phyloP scores from a whole-genome alignment of 208 protist genomes.

The Novymonas esmeraldas region DNA sequence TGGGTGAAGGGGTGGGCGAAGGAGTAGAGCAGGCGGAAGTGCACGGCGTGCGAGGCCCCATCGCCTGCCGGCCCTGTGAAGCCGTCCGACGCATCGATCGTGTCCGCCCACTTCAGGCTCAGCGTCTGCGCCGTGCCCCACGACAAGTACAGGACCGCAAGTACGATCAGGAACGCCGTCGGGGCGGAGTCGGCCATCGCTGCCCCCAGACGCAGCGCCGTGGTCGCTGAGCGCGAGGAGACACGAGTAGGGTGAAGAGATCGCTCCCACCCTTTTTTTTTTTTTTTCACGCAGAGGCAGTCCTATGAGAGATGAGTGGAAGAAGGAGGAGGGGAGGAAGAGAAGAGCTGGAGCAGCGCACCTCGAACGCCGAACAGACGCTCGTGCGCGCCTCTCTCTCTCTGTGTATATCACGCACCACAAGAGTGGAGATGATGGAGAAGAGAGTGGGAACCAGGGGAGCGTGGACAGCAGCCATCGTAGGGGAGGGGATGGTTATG shows the following conservation, averaged over 20 bases:
- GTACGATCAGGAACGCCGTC: constrained; percentile 1
- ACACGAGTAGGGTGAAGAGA: background rate
- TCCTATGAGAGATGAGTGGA: too few species aligned
- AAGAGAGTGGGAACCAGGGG: too few species aligned
- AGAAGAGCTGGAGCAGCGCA: too few species aligned
- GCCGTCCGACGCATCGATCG: constrained; percentile 37
- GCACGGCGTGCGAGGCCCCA: background rate
- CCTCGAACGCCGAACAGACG: too few species aligned
- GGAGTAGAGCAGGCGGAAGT: constrained; percentile 38
- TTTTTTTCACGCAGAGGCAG: too few species aligned
- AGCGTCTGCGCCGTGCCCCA: constrained; percentile 66
- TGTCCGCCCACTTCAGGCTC: constrained; percentile 59
- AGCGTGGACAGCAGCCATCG: too few species aligned
- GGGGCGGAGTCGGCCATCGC: constrained; percentile 7
- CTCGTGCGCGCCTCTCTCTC: too few species aligned
- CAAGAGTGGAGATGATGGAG: too few species aligned
- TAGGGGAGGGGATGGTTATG: too few species aligned
- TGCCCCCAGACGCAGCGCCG: background rate
- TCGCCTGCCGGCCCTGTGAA: constrained; percentile 11
- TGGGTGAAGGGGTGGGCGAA: constrained; percentile 87
- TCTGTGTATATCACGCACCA: too few species aligned
- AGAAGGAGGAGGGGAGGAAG: too few species aligned
- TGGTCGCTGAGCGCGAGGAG: background rate
- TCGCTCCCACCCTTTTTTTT: too few species aligned
- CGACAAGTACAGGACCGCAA: constrained; percentile 49